These are phyloP conservation scores for Paramecium biaurelia DNA, from an alignment of 73 alveolate species.

Conservation along the genomic window DNA sequence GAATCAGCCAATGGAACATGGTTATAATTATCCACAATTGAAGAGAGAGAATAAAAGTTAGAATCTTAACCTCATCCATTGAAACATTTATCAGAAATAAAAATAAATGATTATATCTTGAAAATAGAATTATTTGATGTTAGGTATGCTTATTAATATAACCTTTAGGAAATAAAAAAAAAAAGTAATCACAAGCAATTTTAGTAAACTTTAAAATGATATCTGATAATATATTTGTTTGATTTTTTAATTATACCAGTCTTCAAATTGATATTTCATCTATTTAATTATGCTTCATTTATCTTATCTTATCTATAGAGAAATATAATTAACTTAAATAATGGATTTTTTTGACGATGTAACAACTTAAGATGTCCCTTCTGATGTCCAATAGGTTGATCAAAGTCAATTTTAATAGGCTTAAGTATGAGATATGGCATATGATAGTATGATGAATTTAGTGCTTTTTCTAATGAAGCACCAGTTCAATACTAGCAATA, in stretches of 20 bases:
- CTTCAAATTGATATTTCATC: background rate
- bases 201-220: background rate
- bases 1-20: constrained; percentile 66
- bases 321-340: background rate
- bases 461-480: constrained; percentile 10
- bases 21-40: background rate
- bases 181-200: background rate
- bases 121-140: background rate
- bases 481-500: background rate
- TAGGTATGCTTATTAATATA: background rate
- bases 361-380: background rate
- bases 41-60: background rate
- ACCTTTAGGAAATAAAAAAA: background rate
- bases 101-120: constrained; percentile 52
- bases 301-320: background rate
- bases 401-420: background rate
- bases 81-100: constrained; percentile 52
- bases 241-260: background rate
- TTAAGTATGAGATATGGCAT: background rate
- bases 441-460: background rate
- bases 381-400: background rate
- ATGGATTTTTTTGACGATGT: background rate
- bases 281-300: background rate
- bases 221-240: background rate
- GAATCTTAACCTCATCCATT: constrained; percentile 8